Base-by-base conservation (phyloP, 2,329 filamentous ascomycete genomes). In the Ophiostoma himal-ulmi region DNA sequence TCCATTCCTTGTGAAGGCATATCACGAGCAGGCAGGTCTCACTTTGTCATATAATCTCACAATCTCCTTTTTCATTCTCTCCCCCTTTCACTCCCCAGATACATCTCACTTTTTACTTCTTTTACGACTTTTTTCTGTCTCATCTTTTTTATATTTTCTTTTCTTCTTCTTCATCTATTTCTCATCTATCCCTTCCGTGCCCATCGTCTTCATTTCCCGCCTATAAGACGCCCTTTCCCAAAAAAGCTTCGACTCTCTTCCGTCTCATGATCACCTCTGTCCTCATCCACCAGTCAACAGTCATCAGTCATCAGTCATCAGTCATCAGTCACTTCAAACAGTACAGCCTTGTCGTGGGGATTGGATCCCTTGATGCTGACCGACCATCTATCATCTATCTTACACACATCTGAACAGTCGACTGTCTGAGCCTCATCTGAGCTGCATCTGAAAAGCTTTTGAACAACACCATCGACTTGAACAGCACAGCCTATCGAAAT, bases 1-100 rank as follows among this genome's bases (percentile, higher is more conserved):
- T 65, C 34, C 62, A 34, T 62, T 62, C 57, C 57, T 39, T 65
- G 34, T 65, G 36, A 17, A 65, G 62, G 62, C 62, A 65, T 62
- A 62, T 62, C 57, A 62, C 57, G 57, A 62, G 62, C 62, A 65
- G 36, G 62, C 62, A 65, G 62, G 62, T 65, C 62, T 65, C 39
- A 65, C 62, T 37, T 39, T 65, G 62, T 65, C 62, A 39, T 65
- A 22, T 41, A n/a, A 37, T 44, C 39, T 26, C 37, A 30, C 37
- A 26, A 44, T 44, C 64, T 44, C 64, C 20, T 10, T 39, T 6
- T 65, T 65, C 36, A 39, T 26, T 65, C 13, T 41, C 36, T 13
- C 37, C 36, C n/a, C 52, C 22, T 57, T 57, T 57, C n/a, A 57
- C 52, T 26, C n/a, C n/a, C 52, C n/a, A 57, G 22, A 57, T 57